Base-by-base conservation (phyloP, 257 asterid genomes). In the Eucommia ulmoides region DNA sequence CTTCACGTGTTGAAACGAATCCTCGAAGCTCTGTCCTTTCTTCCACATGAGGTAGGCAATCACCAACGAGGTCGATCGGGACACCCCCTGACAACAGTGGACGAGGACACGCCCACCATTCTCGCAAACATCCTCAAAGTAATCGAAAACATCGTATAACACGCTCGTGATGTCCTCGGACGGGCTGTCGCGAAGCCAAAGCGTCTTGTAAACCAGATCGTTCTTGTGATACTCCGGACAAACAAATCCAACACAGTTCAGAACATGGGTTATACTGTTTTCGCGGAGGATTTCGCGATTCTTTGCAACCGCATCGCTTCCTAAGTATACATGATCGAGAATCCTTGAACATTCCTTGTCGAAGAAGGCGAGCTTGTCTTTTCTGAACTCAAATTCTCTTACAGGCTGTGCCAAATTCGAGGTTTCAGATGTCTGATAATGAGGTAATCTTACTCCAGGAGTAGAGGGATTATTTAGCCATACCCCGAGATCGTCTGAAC, bases 1-100 rank as follows among this genome's bases (percentile, higher is more conserved):
- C 71, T 78, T 89, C 11, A 85, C 98, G 19, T 60, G 75, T 72
- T 82, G 88, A 50, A 85, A 83, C 19, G 98, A 94, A 65, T 78
- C 96, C 53, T 85, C 95, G 24, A 89, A 85, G 64, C 80, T 80
- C 56, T 66, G 68, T 45, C 81, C 81, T 51, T 82, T 66, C 61
- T 75, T 89, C 98, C 98, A 89, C 98, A 89, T 89, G 25, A 89
- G 84, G 65, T 89, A 85, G 0, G 98, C 98, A 53, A 89, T 85
- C 44, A 89, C 98, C 77, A 89, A 65, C 1, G 98, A 89, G 33
- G 94, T 78, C 42, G 98, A 89, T 24, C 98, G 68, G 41, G 98
- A 89, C 42, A 89, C 93, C 17, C 98, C 98, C 49, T 82, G 88
- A 58, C 87, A 81, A 60, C 96, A 89, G 50, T 89, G 98, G 23